Percentiles rank a stretch among this genome's conserved stretches.
phyloP scores from a whole-genome alignment of 202 grass and related monocot genomes.

The Eragrostis tef region DNA sequence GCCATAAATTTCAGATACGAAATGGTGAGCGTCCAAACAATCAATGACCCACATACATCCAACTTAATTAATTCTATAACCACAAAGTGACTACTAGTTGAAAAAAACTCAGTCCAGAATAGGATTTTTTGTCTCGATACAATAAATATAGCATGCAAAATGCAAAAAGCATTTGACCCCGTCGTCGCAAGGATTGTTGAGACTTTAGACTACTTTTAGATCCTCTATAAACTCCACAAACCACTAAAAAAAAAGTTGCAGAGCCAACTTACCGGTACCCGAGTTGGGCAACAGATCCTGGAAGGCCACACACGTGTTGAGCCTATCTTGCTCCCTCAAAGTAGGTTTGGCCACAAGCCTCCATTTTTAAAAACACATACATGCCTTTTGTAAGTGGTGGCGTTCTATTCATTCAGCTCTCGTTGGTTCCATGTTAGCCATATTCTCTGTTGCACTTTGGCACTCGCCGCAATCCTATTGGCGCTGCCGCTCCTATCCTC shows the following conservation, averaged over 20 bases:
- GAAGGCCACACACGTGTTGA: constrained; percentile 47
- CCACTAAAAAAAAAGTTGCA: not conserved
- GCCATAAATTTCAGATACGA: not conserved
- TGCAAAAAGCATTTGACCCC: not conserved
- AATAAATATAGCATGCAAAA: constrained; percentile 1
- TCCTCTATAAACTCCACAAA: not conserved
- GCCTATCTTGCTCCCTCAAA: not conserved
- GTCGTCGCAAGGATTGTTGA: not conserved
- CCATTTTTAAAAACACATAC: not conserved
- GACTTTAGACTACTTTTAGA: not conserved
- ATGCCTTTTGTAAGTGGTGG: constrained; percentile 21
- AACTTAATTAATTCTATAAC: not conserved
- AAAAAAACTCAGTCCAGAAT: not conserved
- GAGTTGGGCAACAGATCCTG: constrained; percentile 4
- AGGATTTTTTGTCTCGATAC: not conserved
- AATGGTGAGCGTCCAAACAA: not conserved
- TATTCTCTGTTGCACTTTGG: constrained; percentile 54
- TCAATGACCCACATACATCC: not conserved
- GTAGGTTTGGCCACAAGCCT: constrained; percentile 48
- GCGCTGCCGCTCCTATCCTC: constrained; percentile 24
- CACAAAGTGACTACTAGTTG: not conserved
- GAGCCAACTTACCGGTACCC: not conserved
- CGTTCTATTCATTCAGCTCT: not conserved
- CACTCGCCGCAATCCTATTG: constrained; percentile 39
- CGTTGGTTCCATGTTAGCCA: not conserved